Percentiles rank a stretch among this genome's conserved stretches.
Conservation (phyloP, 1,139 yeast species). For the Suhomyces panamericanus region DNA sequence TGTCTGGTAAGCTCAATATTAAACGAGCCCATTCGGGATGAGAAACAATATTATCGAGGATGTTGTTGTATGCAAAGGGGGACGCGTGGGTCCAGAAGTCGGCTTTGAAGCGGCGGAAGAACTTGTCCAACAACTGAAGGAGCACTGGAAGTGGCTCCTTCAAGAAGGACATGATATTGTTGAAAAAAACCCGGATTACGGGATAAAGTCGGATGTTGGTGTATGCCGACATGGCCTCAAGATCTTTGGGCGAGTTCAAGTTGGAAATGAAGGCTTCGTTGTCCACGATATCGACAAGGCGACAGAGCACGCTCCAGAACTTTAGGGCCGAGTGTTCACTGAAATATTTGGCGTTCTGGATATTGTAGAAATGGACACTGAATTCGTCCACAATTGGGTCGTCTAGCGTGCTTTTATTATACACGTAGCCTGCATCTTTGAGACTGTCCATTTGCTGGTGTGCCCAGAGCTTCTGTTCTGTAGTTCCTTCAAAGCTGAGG, state of each 20-base stretch:
- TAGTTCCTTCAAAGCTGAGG: constrained; percentile 54
- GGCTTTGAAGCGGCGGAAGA: constrained; percentile 39
- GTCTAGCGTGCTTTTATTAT: constrained; percentile 21
- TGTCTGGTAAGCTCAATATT: constrained; percentile 15
- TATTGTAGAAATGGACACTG: constrained; percentile 46
- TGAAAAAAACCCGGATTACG: constrained; percentile 46
- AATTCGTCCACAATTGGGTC: constrained; percentile 54
- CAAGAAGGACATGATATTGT: constrained; percentile 51
- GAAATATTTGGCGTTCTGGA: constrained; percentile 55
- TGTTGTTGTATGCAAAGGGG: constrained; percentile 52
- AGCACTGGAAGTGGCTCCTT: constrained; percentile 56
- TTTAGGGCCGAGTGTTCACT: constrained; percentile 40
- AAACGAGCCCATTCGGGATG: constrained; percentile 37
- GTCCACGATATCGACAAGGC: constrained; percentile 43
- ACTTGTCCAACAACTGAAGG: constrained; percentile 45
- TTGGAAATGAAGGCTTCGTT: constrained; percentile 37
- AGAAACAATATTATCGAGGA: constrained; percentile 53
- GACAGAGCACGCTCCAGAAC: constrained; percentile 55
- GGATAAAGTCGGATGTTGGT: constrained; percentile 45
- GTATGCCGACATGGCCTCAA: constrained; percentile 41
- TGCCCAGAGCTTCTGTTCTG: constrained; percentile 50
- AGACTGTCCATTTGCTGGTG: constrained; percentile 11
- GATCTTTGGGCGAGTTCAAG: constrained; percentile 46
- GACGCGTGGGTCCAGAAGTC: constrained; percentile 53
- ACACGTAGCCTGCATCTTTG: neutral